Base-by-base conservation (phyloP, 805 yeast genomes). In the Zygoascus ofunaensis region DNA sequence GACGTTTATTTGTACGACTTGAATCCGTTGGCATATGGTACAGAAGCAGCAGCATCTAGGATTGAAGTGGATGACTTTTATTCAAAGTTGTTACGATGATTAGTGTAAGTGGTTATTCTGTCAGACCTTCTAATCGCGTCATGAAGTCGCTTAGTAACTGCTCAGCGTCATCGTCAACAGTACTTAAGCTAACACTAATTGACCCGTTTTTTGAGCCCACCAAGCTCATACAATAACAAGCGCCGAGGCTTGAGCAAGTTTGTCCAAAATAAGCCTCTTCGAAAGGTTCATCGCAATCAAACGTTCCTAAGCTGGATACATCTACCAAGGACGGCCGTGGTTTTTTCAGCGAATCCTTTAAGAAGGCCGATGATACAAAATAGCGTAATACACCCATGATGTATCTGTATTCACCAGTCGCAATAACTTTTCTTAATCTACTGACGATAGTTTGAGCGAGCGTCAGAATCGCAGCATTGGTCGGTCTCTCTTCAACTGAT, bases 1-100 rank as follows among this genome's bases (percentile, higher is more conserved):
- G 87, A 81, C 33, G 94, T 94, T 55, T 80, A 82, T 56, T 69
- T 72, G 64, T 84, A 83, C 14, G 86, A n/a, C n/a, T n/a, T n/a
- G n/a, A n/a, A n/a, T n/a, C n/a, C n/a, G n/a, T n/a, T n/a, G n/a
- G n/a, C n/a, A n/a, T n/a, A n/a, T n/a, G n/a, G 15, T 17, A 10
- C 28, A 37, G 32, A 28, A 10, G 32, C 10, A n/a, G n/a, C n/a
- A n/a, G n/a, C n/a, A n/a, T n/a, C n/a, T n/a, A n/a, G n/a, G n/a
- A n/a, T n/a, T n/a, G n/a, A n/a, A n/a, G n/a, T n/a, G n/a, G n/a
- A n/a, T n/a, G n/a, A n/a, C n/a, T n/a, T n/a, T n/a, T n/a, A n/a
- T n/a, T n/a, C n/a, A n/a, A n/a, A n/a, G n/a, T n/a, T n/a, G n/a
- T n/a, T n/a, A n/a, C n/a, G n/a, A n/a, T n/a, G n/a, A n/a, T n/a